Evolutionary conservation across 352 stramenopile genomes (phyloP).

Genomic region (Phytopythium oedochilum): DNA sequence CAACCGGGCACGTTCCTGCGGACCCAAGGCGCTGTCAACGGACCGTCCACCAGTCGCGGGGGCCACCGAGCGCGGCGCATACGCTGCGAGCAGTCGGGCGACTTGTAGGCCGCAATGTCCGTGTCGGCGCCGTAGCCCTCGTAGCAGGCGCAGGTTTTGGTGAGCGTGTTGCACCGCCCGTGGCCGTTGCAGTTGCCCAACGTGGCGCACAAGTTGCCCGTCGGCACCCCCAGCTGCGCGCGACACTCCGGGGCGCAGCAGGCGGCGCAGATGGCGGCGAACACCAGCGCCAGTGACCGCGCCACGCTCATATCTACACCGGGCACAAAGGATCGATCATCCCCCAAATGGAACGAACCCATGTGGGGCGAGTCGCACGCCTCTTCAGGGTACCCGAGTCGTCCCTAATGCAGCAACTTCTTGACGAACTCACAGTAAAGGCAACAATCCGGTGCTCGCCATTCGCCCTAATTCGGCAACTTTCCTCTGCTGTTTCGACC

Average conservation of each 20-base stretch:
- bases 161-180: slow-evolving; percentile 77
- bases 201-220: slow-evolving; percentile 66
- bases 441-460: too few relatives aligned
- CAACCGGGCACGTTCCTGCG: slow-evolving; percentile 61
- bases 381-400: neutral
- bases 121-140: slow-evolving; percentile 81
- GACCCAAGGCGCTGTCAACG: neutral
- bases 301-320: neutral
- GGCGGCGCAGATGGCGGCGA: neutral
- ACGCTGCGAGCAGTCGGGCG: slow-evolving; percentile 83
- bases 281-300: neutral
- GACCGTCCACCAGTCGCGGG: neutral
- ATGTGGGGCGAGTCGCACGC: neutral
- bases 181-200: slow-evolving; percentile 88
- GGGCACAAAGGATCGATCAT: too few relatives aligned
- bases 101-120: slow-evolving; percentile 74
- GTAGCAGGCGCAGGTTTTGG: slow-evolving; percentile 85
- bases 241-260: neutral
- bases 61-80: neutral
- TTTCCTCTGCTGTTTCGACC: neutral
- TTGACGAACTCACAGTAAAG: neutral
- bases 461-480: neutral
- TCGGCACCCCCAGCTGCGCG: slow-evolving; percentile 47
- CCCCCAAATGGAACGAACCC: too few relatives aligned
- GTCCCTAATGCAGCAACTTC: neutral